These are phyloP conservation scores for Penicillium sp. DNA, from an alignment of 2,329 filamentous ascomycete species.

Conservation along the genomic window DNA sequence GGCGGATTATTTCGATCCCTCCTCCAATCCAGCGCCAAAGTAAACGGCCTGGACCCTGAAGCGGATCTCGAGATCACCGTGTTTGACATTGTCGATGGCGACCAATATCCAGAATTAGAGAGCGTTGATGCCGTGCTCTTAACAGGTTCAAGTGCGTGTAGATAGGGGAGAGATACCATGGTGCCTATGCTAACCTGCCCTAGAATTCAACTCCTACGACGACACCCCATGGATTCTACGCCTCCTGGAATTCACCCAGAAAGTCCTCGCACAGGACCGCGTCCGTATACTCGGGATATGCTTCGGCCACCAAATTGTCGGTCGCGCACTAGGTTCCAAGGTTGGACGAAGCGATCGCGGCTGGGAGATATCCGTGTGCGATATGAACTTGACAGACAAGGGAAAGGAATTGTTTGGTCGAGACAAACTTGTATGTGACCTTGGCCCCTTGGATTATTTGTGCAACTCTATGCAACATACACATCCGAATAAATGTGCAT, in stretches of 20 bases:
- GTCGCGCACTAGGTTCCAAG: conserved; percentile 67
- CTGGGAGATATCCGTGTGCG: conserved; percentile 80
- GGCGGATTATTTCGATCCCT: conserved; percentile 68
- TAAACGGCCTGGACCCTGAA: conserved; percentile 43
- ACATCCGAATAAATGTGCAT: neutral
- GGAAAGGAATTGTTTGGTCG: conserved; percentile 72
- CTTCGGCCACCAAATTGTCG: conserved; percentile 86
- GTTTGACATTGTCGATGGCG: conserved; percentile 70
- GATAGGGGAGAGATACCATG: neutral
- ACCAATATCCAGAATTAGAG: conserved; percentile 71
- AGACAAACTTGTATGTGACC: conserved; percentile 58
- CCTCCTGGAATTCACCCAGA: conserved; percentile 68
- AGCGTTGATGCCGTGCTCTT: conserved; percentile 81
- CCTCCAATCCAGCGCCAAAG: conserved; percentile 56
- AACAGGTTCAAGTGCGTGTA: conserved; percentile 65
- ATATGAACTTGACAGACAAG: conserved; percentile 66
- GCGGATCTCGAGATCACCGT: conserved; percentile 60
- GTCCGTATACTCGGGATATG: conserved; percentile 78
- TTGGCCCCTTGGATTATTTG: neutral
- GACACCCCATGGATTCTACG: conserved; percentile 73
- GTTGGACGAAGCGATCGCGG: conserved; percentile 68
- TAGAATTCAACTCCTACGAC: conserved; percentile 73
- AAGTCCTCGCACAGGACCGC: conserved; percentile 61
- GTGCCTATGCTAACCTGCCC: neutral
- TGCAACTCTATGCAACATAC: neutral